phyloP scores from a whole-genome alignment of 495 filamentous ascomycete genomes.

The Filosporella fistucella region DNA sequence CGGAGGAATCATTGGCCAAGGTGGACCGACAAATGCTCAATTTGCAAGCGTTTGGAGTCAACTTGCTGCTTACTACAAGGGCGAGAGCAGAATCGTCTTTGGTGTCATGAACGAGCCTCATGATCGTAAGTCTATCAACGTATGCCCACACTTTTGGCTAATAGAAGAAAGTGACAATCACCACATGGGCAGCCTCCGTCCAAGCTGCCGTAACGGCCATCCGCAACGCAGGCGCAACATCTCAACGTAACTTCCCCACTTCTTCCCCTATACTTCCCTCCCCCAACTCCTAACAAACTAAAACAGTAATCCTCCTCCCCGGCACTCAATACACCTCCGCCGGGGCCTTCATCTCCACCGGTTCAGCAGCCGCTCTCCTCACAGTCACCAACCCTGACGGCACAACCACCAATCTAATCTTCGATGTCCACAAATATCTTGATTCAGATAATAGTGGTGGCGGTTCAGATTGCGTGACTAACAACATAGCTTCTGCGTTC shows the following conservation, averaged over 20 bases:
- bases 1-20: conserved; percentile 46
- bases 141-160: too few relatives aligned
- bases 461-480: conserved; percentile 40
- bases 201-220: conserved; percentile 56
- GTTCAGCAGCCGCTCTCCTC: conserved; percentile 38
- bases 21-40: conserved; percentile 46
- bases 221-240: conserved; percentile 46
- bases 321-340: conserved; percentile 44
- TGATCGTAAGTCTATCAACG: neutral
- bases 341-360: conserved; percentile 33
- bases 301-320: conserved; percentile 27
- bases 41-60: conserved; percentile 50
- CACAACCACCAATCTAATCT: conserved; percentile 43
- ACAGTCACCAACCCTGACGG: conserved; percentile 49
- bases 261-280: neutral
- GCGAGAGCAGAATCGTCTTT: conserved; percentile 41
- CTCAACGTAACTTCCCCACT: conserved; percentile 29
- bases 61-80: conserved; percentile 47
- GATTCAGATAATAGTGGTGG: conserved; percentile 50
- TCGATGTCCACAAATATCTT: conserved; percentile 52
- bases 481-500: conserved; percentile 44
- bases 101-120: conserved; percentile 54
- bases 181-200: conserved; percentile 42
- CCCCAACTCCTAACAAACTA: neutral
- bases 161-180: too few relatives aligned